Evolutionary conservation across 2,329 filamentous ascomycete genomes (phyloP).

Genomic region (Chaetomium strumarium): DNA sequence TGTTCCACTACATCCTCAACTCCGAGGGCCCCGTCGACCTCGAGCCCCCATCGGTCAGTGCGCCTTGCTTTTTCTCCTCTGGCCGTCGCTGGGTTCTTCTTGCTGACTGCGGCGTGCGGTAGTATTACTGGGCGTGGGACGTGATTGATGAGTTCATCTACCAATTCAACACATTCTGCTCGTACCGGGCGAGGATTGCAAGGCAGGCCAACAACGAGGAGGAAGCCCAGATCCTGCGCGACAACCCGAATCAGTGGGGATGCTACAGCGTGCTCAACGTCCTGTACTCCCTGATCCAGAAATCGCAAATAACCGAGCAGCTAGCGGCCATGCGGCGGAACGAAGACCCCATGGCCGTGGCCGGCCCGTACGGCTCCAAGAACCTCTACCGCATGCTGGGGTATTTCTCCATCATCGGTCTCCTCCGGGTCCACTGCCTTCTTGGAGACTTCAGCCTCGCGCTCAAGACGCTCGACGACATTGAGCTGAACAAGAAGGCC

Average conservation of each 20-base stretch:
- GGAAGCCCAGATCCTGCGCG: slow-evolving; percentile 82
- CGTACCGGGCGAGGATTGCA: slow-evolving; percentile 88
- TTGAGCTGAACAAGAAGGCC: slow-evolving; percentile 99
- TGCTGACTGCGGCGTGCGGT: slow-evolving; percentile 1
- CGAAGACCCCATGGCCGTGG: slow-evolving; percentile 81
- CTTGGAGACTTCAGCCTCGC: slow-evolving; percentile 97
- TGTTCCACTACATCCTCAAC: slow-evolving; percentile 99
- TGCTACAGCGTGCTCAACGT: slow-evolving; percentile 99
- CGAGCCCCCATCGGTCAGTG: slow-evolving; percentile 86
- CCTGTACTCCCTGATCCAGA: slow-evolving; percentile 96
- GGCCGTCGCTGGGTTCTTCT: neutral
- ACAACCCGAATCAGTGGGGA: slow-evolving; percentile 98
- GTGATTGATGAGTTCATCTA: slow-evolving; percentile 99
- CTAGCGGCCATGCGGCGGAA: slow-evolving; percentile 89
- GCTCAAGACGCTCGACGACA: slow-evolving; percentile 97
- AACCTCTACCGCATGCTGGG: slow-evolving; percentile 97
- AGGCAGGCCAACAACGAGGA: slow-evolving; percentile 80
- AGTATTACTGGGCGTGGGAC: slow-evolving; percentile 99
- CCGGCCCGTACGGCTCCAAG: slow-evolving; percentile 90
- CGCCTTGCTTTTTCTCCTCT: slow-evolving; percentile 1
- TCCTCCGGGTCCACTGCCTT: slow-evolving; percentile 91
- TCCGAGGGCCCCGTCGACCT: slow-evolving; percentile 97
- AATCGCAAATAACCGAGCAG: slow-evolving; percentile 97
- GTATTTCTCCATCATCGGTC: slow-evolving; percentile 98
- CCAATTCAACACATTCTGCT: slow-evolving; percentile 99